Base-by-base conservation (phyloP, 441 rosid genomes). In the Capsella rubella region DNA sequence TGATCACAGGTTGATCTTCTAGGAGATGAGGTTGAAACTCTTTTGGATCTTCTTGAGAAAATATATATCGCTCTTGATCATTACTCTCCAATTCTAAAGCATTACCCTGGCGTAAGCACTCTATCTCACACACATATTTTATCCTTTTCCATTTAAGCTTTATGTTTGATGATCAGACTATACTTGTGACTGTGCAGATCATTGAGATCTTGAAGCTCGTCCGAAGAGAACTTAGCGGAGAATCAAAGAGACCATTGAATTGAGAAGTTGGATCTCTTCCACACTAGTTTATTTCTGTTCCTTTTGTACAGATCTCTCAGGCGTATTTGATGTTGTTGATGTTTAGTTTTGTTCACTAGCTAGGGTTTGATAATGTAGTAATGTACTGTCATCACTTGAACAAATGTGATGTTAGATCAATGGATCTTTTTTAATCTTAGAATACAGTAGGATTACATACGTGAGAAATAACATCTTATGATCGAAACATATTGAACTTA, bases 11-110 rank as follows among this genome's bases (percentile, higher is more conserved):
- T 96, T 67, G 98, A 96, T 83, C 90, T 92, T 72, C 82, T 96
- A 58, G 99, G 96, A 15, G 96, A 96, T 75, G 89, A 93, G 80
- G 99, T 93, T 82, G 98, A 93, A 61, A 52, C 82, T 43, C 92
- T 86, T 63, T 73, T 83, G 65, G 60, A 90, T 73, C 92, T 91
- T 73, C 98, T 91, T 42, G 97, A 90, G 85, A 96, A 93, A 79
- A 90, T 96, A 68, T 93, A 96, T 79, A 90, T 93, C 58, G 98
- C 92, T 3, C 86, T 96, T 12, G 97, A 96, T 79, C 97, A 96
- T 83, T 96, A 96, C 74, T 91, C 98, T 72, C 97, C 97, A 5
- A 51, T 96, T 74, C 81, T 93, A 83, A 80, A 81, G 75, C 97
- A 96, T 75, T 96, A 96, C 85, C 88, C 97, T 40, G 97, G 98